Evolutionary conservation across 768 basidiomycete genomes (phyloP), one percentile per base, ranked within the genome.

Genomic region (Suillus clintonianus): DNA sequence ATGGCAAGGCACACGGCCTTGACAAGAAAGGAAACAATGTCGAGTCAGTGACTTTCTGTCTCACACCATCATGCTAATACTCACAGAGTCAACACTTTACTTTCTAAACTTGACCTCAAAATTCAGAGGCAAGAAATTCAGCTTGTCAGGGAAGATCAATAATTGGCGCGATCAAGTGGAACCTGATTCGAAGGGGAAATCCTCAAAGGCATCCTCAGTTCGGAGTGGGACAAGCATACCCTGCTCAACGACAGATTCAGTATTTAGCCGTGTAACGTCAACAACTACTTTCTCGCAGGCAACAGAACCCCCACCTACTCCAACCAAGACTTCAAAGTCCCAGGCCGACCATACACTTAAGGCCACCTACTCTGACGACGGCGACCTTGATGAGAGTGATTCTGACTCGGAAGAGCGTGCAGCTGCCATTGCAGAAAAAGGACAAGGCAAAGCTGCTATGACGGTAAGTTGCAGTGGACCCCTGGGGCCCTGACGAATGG

Each of bases 1-100:
- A 48, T 48, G 47, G 47, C 47, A 48, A 48, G 47, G 47, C 47
- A 48, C 47, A 48, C 24, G 24, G 47, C 47, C 47, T 15, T 8
- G 47, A 48, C 47, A 48, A 48, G 47, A 48, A 48, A 48, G 47
- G 47, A 24, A 48, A 48, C n/a, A 48, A 48, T 48, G 13, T 15
- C 24, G 7, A 48, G 56, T 63, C 36, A 36, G 42, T 63, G n/a
- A 13, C 42, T 22, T 57, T 27, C 19, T 58, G 9, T 45, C 42
- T 34, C 22, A 37, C 54, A 37, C 24, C 43, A 1, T 45, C 43
- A 62, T 62, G 56, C 17, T 62, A 24, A 53, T 34, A 39, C 55
- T 62, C 24, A 62, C 62, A 32, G 62, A 62, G 45, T 32, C 55
- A 9, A 48, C 30, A 9, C 51, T 62, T 10, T 62, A 56, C 27